Evolutionary conservation across 768 basidiomycete species (phyloP).

Genomic region (Leccinum rimulosum): DNA sequence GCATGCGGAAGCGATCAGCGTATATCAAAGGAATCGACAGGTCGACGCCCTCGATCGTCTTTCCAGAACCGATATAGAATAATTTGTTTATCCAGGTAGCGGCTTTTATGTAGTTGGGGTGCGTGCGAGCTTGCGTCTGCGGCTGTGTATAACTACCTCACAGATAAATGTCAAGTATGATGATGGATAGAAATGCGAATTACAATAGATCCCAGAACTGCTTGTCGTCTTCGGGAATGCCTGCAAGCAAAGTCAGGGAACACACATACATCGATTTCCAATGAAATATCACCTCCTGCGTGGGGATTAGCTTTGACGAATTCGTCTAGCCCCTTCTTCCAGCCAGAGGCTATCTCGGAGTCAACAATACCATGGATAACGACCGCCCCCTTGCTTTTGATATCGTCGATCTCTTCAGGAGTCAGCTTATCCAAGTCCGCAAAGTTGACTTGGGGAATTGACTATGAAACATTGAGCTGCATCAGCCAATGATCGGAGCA

Average conservation of each 20-base stretch:
- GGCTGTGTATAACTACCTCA: constrained; percentile 40
- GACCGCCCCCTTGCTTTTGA: constrained; percentile 56
- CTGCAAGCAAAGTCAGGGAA: constrained; percentile 28
- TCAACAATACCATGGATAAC: constrained; percentile 62
- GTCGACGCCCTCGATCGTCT: constrained; percentile 50
- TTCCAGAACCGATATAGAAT: constrained; percentile 45
- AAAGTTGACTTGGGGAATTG: too few species aligned
- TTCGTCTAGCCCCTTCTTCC: constrained; percentile 56
- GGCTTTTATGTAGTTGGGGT: too few species aligned
- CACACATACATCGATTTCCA: not conserved
- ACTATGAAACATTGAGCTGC: too few species aligned
- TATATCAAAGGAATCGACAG: constrained; percentile 62
- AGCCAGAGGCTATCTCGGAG: constrained; percentile 50
- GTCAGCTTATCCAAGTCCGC: too few species aligned
- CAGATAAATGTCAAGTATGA: not conserved
- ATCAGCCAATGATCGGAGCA: too few species aligned
- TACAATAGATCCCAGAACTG: constrained; percentile 76
- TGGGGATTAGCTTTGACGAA: constrained; percentile 58
- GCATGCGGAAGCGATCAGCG: constrained; percentile 71
- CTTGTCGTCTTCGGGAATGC: constrained; percentile 53
- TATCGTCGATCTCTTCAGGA: constrained; percentile 23
- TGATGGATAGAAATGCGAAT: constrained; percentile 16
- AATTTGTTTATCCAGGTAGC: too few species aligned
- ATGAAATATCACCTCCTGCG: constrained; percentile 44
- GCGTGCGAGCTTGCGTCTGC: too few species aligned